Evolutionary conservation across 2,329 filamentous ascomycete genomes (phyloP).

Genomic region (Stagonosporopsis vannaccii): DNA sequence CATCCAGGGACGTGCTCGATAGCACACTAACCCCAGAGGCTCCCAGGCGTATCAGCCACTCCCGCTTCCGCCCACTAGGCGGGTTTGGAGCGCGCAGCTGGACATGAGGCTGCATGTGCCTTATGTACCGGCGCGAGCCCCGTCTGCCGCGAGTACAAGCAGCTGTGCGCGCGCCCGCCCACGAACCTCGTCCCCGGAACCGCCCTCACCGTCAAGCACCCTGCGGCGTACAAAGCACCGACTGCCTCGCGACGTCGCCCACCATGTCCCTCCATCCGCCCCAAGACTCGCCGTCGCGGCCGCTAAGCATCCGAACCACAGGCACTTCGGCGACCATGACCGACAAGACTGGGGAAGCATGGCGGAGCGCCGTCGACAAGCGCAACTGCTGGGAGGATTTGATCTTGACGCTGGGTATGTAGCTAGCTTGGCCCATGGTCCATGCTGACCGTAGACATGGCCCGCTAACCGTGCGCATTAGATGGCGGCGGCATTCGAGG

Average conservation of each 20-base stretch:
- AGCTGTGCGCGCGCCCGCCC: conserved; percentile 27
- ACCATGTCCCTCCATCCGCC: conserved; percentile 40
- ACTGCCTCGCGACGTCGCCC: conserved; percentile 17
- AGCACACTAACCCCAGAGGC: conserved; percentile 15
- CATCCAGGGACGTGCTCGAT: conserved; percentile 24
- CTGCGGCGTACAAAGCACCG: conserved; percentile 19
- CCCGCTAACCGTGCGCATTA: conserved; percentile 29
- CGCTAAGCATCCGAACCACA: conserved; percentile 45
- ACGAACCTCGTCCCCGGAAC: background rate
- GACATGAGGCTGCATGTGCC: conserved; percentile 37
- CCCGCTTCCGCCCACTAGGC: conserved; percentile 30
- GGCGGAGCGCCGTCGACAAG: conserved; percentile 49
- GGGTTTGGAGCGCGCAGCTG: conserved; percentile 12
- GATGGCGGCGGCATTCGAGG: conserved; percentile 61
- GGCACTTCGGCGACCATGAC: conserved; percentile 44
- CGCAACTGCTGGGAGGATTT: conserved; percentile 58
- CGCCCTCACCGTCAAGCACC: conserved; percentile 16
- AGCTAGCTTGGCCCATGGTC: background rate
- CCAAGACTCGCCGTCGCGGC: conserved; percentile 37
- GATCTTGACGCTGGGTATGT: conserved; percentile 54
- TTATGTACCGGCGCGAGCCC: conserved; percentile 33
- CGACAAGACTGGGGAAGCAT: conserved; percentile 54
- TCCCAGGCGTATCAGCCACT: conserved; percentile 35
- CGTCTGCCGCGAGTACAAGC: conserved; percentile 5
- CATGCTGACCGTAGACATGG: background rate